A percentile compares a stretch with the other conserved stretches of the same genome.
Evolutionary conservation across 495 filamentous ascomycete species (phyloP).

Genomic region (Jackrogersella multiformis): DNA sequence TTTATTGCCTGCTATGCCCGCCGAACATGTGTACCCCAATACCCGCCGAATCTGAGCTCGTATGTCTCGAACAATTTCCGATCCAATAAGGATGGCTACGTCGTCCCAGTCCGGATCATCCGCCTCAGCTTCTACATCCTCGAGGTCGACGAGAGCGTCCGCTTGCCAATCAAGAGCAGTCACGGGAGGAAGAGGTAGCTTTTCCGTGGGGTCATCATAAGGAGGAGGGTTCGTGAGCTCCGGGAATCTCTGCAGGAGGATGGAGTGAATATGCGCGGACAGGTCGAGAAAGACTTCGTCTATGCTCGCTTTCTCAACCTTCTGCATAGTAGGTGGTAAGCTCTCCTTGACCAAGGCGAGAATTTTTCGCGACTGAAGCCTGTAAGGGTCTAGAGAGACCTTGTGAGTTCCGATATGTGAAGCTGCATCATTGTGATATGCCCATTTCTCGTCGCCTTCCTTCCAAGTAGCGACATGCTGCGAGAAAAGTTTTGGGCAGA

Average conservation of each 20-base stretch:
- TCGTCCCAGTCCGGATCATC: constrained; percentile 97
- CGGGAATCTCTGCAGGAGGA: constrained; percentile 80
- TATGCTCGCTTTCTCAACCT: constrained; percentile 90
- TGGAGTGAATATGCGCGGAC: constrained; percentile 78
- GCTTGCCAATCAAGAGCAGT: constrained; percentile 82
- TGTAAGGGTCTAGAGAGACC: constrained; percentile 91
- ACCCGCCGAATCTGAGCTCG: constrained; percentile 70
- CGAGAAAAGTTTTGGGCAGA: constrained; percentile 82
- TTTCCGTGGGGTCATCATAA: constrained; percentile 75
- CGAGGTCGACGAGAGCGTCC: constrained; percentile 80
- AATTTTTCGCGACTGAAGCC: constrained; percentile 84
- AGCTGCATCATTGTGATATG: constrained; percentile 81
- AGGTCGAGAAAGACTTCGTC: constrained; percentile 93
- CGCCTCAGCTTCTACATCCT: constrained; percentile 74
- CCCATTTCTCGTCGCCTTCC: constrained; percentile 91
- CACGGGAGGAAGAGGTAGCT: constrained; percentile 76
- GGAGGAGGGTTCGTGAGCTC: constrained; percentile 71
- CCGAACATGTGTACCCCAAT: constrained; percentile 89
- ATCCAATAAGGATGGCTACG: constrained; percentile 82
- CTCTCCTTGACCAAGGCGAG: constrained; percentile 80
- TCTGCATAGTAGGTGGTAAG: constrained; percentile 68
- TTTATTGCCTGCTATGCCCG: constrained; percentile 88
- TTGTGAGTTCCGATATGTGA: constrained; percentile 86
- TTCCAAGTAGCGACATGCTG: constrained; percentile 97
- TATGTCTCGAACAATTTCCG: constrained; percentile 85